phyloP scores from a whole-genome alignment of 225 moss, liverwort and hornwort species.

The Polytrichum commune region DNA sequence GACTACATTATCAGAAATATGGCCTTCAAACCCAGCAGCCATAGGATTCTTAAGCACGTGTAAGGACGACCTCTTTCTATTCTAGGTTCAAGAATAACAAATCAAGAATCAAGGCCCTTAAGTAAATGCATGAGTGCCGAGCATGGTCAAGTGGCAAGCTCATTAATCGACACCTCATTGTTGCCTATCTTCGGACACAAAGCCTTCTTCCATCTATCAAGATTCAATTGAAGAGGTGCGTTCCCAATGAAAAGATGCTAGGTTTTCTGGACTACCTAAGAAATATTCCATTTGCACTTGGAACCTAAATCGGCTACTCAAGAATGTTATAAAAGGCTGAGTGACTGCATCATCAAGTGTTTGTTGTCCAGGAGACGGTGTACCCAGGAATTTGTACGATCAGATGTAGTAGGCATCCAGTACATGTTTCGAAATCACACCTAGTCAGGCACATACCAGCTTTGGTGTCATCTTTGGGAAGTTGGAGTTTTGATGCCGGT shows the following conservation, averaged over 20 bases:
- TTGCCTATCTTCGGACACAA: too few species aligned
- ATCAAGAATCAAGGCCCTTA: neutral
- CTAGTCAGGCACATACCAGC: conserved; percentile 31
- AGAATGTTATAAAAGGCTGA: neutral
- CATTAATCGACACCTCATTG: too few species aligned
- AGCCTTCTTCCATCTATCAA: too few species aligned
- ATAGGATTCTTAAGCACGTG: neutral
- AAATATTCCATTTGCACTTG: neutral
- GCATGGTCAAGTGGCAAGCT: too few species aligned
- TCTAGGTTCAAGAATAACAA: neutral
- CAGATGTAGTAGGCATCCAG: too few species aligned
- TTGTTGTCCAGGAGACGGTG: too few species aligned
- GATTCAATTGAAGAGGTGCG: too few species aligned
- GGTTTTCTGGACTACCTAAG: too few species aligned
- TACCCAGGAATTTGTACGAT: too few species aligned
- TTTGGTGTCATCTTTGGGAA: conserved; percentile 81
- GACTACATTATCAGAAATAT: neutral
- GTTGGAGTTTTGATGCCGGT: conserved; percentile 69
- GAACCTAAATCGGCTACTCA: neutral
- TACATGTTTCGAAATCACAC: neutral
- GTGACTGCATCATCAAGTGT: too few species aligned
- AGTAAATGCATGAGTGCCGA: neutral
- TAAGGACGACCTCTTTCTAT: neutral
- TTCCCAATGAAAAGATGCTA: too few species aligned
- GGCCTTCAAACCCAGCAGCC: neutral